Conservation (phyloP, 2,329 filamentous ascomycete species). For the Arachnopeziza araneosa region DNA sequence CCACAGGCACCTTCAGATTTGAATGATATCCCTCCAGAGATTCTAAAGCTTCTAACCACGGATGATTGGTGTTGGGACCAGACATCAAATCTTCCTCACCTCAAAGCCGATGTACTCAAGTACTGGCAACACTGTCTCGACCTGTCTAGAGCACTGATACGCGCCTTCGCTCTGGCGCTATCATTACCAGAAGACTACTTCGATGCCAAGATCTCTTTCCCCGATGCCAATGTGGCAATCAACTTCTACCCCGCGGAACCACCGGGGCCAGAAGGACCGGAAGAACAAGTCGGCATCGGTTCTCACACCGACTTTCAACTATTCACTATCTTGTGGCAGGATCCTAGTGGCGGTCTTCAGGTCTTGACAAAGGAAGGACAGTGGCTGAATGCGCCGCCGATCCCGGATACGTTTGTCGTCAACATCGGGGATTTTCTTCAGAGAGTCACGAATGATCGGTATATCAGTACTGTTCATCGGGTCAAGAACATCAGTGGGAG, state of each 20-base stretch:
- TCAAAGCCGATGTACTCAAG: conserved; percentile 40
- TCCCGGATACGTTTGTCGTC: conserved; percentile 42
- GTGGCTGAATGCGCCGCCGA: conserved; percentile 39
- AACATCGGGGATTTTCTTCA: conserved; percentile 50
- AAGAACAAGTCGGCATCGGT: conserved; percentile 37
- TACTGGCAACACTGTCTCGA: conserved; percentile 46
- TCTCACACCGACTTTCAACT: conserved; percentile 44
- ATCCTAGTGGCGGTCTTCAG: conserved; percentile 38
- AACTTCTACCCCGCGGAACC: conserved; percentile 40
- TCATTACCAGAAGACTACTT: conserved; percentile 50
- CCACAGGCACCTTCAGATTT: background rate
- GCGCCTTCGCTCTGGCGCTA: conserved; percentile 49
- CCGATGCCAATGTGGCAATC: conserved; percentile 40
- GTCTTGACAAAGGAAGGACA: conserved; percentile 37
- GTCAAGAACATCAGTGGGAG: conserved; percentile 39
- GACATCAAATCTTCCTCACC: conserved; percentile 34
- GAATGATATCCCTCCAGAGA: conserved; percentile 1
- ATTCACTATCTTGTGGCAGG: conserved; percentile 46
- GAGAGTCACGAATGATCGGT: conserved; percentile 44
- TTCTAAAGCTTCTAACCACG: background rate
- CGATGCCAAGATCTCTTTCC: conserved; percentile 47
- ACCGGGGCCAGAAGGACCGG: conserved; percentile 15
- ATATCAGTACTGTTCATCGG: conserved; percentile 46
- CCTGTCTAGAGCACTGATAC: conserved; percentile 46
- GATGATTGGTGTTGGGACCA: conserved; percentile 34